phyloP scores from a whole-genome alignment of 352 stramenopile species.

The Pythium oligandrum region DNA sequence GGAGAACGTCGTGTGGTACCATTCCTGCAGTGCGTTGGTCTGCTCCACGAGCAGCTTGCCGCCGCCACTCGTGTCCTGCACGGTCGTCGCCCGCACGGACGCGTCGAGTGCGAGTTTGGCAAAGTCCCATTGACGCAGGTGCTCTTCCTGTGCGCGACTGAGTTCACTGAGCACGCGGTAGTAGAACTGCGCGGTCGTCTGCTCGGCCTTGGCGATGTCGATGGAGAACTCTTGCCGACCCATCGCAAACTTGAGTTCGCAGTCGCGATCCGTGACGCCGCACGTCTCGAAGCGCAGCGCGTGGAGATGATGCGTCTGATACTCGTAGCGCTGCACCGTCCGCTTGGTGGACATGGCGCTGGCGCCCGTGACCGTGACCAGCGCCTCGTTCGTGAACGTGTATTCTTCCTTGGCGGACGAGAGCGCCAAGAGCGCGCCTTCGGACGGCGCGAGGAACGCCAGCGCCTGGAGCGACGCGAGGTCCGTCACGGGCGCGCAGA shows the following conservation, averaged over 20 bases:
- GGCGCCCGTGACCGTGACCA: constrained; percentile 7
- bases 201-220: constrained; percentile 13
- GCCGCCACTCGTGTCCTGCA: neutral
- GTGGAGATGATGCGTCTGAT: constrained; percentile 1
- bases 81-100: constrained; percentile 7
- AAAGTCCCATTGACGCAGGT: constrained; percentile 2
- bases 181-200: constrained; percentile 4
- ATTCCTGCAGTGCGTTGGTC: constrained; percentile 6
- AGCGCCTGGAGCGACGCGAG: constrained; percentile 2
- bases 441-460: constrained; percentile 1
- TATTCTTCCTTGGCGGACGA: constrained; percentile 15
- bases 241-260: constrained; percentile 16
- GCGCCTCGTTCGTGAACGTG: constrained; percentile 10
- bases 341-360: constrained; percentile 12
- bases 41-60: constrained; percentile 4
- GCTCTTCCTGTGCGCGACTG: constrained; percentile 6
- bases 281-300: constrained; percentile 8
- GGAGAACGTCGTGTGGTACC: constrained; percentile 3
- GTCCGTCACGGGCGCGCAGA: constrained; percentile 11
- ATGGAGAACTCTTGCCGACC: constrained; percentile 11
- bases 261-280: constrained; percentile 15
- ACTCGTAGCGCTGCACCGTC: constrained; percentile 11
- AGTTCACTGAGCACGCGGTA: constrained; percentile 10
- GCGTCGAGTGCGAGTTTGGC: constrained; percentile 8
- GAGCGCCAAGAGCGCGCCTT: constrained; percentile 9